Evolutionary conservation across 805 yeast genomes (phyloP), one percentile per base, ranked within the genome.

Genomic region (Zygotorulaspora danielsina): DNA sequence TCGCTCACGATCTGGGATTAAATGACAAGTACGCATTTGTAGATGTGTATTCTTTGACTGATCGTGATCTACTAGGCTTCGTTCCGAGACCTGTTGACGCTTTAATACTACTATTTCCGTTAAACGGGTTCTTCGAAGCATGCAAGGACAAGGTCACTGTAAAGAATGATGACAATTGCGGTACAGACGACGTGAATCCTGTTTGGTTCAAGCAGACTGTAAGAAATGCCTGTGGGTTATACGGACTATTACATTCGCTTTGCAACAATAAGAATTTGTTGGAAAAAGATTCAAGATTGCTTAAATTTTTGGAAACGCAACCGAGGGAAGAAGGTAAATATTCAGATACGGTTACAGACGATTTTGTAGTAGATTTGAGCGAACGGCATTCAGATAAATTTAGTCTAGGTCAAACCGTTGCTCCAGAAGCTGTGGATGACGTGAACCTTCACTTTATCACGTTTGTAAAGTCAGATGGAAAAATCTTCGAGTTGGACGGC

Each of bases 141-240:
- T 45, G 49, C 11, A 72, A 69, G 31, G 81, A 77, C 41, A 36
- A 45, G 3, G 25, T 38, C 1, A 24, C 36, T 19, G 47, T 36
- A 6, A 4, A 27, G 18, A 15, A 27, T 11, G 55, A 38, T 25
- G 30, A 5, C 12, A 13, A 29, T 19, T 16, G 15, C 16, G 20
- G 26, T n/a, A 42, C 29, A 2, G 39, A 40, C 17, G 38, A 38
- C 5, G 46, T 44, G 17, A 17, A 57, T 46, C 45, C 64, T 52
- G 5, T 72, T n/a, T 93, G 97, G 97, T 77, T 80, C 51, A 78
- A 77, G 49, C 98, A 90, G 55, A 79, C 88, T 1, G 76, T 93
- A 12, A 76, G 75, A 46, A 90, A 90, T 58, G 94, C 95, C 0
- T 90, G 98, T 66, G 98, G 98, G 4, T 72, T 94, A 21, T 86